These are phyloP conservation scores for Termitomyces sp. DNA, from an alignment of 768 basidiomycete species.

Conservation along the genomic window DNA sequence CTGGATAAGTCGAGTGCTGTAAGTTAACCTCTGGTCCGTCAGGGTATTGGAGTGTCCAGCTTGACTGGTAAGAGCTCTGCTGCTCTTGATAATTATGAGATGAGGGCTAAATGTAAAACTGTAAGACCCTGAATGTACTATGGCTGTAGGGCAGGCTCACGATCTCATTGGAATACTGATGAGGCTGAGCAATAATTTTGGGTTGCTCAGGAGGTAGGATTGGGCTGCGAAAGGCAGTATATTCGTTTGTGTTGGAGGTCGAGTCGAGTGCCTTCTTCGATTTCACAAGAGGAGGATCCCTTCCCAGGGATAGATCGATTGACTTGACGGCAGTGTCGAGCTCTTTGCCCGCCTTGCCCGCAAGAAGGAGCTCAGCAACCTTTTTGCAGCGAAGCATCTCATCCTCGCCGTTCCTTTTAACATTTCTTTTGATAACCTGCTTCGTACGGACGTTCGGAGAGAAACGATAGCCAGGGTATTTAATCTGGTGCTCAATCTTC, in stretches of 20 bases:
- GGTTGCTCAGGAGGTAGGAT: slow-evolving; percentile 18
- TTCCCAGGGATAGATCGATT: slow-evolving; percentile 17
- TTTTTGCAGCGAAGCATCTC: slow-evolving; percentile 44
- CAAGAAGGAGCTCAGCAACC: slow-evolving; percentile 44
- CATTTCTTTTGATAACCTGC: slow-evolving; percentile 42
- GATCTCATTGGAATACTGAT: slow-evolving; percentile 1
- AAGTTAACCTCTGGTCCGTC: neutral
- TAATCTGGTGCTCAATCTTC: slow-evolving; percentile 40
- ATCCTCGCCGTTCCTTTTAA: slow-evolving; percentile 42
- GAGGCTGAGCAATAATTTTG: neutral
- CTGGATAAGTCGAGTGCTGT: neutral
- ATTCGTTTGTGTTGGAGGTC: neutral
- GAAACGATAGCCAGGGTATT: slow-evolving; percentile 53
- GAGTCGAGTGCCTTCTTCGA: slow-evolving; percentile 1
- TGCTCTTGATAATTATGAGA: neutral
- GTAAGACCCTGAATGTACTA: neutral
- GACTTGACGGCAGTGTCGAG: slow-evolving; percentile 37
- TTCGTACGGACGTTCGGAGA: slow-evolving; percentile 36
- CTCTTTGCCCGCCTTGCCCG: slow-evolving; percentile 45
- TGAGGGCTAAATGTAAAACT: neutral
- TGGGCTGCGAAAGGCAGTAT: slow-evolving; percentile 24
- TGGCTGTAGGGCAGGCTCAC: neutral
- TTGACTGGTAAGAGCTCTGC: neutral
- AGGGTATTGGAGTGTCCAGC: slow-evolving; percentile 3
- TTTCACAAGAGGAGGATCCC: slow-evolving; percentile 1